phyloP scores from a whole-genome alignment of 2,329 filamentous ascomycete genomes.

The Bipolaris cookei region DNA sequence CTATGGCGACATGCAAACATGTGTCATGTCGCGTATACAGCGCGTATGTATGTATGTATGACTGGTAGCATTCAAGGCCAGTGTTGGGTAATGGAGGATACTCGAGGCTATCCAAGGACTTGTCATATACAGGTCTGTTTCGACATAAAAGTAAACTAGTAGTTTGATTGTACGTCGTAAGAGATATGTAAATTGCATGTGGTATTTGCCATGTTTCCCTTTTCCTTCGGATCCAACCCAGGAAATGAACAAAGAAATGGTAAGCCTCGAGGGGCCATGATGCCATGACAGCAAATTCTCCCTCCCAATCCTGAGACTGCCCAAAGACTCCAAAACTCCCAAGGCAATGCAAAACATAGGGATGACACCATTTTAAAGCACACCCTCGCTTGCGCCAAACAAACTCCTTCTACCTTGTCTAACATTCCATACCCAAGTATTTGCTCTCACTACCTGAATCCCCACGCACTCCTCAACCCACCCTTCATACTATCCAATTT shows the following conservation, averaged over 20 bases:
- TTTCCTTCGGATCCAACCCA: not conserved
- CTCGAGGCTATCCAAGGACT: not conserved
- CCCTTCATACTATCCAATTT: constrained; percentile 49
- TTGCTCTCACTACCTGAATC: constrained; percentile 41
- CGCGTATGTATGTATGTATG: constrained; percentile 2
- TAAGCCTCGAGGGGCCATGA: not conserved
- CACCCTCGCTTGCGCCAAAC: not conserved
- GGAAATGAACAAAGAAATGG: not conserved
- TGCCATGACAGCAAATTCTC: not conserved
- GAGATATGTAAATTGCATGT: not conserved
- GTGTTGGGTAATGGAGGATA: not conserved
- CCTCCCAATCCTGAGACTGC: not conserved
- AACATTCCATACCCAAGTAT: not conserved
- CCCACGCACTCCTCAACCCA: constrained; percentile 49
- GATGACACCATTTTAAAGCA: not conserved
- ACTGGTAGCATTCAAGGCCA: not conserved
- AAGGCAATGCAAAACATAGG: not conserved
- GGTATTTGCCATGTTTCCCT: not conserved
- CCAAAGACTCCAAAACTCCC: not conserved
- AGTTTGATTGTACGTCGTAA: not conserved
- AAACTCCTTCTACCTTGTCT: constrained; percentile 1
- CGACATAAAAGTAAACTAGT: not conserved
- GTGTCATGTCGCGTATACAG: constrained; percentile 1
- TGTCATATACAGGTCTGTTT: not conserved
- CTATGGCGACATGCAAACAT: not conserved